phyloP scores from a whole-genome alignment of 495 filamentous ascomycete genomes.

The Sphaerosporella brunnea region DNA sequence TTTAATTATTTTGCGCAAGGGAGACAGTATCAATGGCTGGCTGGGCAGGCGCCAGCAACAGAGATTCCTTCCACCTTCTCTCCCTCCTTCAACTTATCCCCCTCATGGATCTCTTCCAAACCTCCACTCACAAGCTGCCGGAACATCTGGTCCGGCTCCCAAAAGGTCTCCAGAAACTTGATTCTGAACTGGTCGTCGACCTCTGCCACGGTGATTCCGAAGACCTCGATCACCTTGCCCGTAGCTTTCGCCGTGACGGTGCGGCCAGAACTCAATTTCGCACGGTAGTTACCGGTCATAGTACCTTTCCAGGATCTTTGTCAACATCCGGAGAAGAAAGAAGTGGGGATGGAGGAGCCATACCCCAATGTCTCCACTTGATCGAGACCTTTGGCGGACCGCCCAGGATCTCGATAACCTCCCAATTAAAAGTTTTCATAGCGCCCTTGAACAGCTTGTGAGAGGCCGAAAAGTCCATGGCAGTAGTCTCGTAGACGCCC shows the following conservation, averaged over 20 bases:
- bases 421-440: slow-evolving; percentile 56
- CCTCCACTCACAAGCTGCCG: slow-evolving; percentile 39
- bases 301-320: too few species aligned
- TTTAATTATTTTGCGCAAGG: too few species aligned
- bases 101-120: slow-evolving; percentile 14
- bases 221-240: slow-evolving; percentile 28
- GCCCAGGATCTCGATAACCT: slow-evolving; percentile 47
- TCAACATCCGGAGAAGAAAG: too few species aligned
- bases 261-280: slow-evolving; percentile 29
- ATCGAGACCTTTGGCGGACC: slow-evolving; percentile 43
- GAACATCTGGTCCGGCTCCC: slow-evolving; percentile 49
- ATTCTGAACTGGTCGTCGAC: slow-evolving; percentile 42
- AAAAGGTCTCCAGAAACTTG: slow-evolving; percentile 42
- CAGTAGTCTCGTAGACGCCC: slow-evolving; percentile 42
- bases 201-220: slow-evolving; percentile 39
- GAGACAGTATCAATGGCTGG: background rate
- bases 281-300: slow-evolving; percentile 3
- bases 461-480: slow-evolving; percentile 39
- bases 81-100: background rate
- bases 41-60: background rate
- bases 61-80: background rate
- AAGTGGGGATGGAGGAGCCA: background rate
- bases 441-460: slow-evolving; percentile 53
- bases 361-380: slow-evolving; percentile 48
- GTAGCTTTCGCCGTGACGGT: slow-evolving; percentile 37